Percentiles rank a stretch among this genome's conserved stretches.
Conservation (phyloP, 495 filamentous ascomycete genomes). For the Terfezia boudieri region DNA sequence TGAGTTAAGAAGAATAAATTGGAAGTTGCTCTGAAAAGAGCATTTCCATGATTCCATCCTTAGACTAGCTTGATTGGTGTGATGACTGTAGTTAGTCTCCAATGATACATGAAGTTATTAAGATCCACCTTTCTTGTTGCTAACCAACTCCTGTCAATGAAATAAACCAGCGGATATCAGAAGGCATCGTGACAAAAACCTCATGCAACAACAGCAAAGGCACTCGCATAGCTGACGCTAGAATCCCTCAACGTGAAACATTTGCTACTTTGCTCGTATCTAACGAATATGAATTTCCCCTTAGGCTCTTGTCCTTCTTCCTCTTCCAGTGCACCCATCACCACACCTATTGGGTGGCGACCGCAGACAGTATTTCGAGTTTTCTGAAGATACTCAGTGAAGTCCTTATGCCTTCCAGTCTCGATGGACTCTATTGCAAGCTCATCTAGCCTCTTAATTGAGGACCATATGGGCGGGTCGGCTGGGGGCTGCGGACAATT, state of each 20-base stretch:
- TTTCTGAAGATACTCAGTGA: conserved; percentile 40
- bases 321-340: conserved; percentile 67
- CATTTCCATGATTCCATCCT: too few relatives aligned
- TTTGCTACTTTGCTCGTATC: conserved; percentile 78
- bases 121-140: too few relatives aligned
- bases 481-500: conserved; percentile 19
- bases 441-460: conserved; percentile 61
- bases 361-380: conserved; percentile 92
- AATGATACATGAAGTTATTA: too few relatives aligned
- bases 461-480: conserved; percentile 52
- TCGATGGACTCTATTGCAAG: conserved; percentile 66
- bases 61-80: too few relatives aligned
- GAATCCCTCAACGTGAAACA: conserved; percentile 49
- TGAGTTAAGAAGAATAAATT: too few relatives aligned
- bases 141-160: too few relatives aligned
- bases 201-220: conserved; percentile 38
- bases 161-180: too few relatives aligned
- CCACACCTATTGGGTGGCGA: conserved; percentile 81
- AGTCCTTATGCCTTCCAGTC: conserved; percentile 42
- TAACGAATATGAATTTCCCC: conserved; percentile 52
- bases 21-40: too few relatives aligned
- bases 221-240: conserved; percentile 86
- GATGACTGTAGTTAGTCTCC: too few relatives aligned
- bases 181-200: too few relatives aligned
- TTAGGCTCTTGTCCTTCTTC: conserved; percentile 23